Evolutionary conservation across 2,329 filamentous ascomycete genomes (phyloP).

Genomic region (Claviceps fusiformis): DNA sequence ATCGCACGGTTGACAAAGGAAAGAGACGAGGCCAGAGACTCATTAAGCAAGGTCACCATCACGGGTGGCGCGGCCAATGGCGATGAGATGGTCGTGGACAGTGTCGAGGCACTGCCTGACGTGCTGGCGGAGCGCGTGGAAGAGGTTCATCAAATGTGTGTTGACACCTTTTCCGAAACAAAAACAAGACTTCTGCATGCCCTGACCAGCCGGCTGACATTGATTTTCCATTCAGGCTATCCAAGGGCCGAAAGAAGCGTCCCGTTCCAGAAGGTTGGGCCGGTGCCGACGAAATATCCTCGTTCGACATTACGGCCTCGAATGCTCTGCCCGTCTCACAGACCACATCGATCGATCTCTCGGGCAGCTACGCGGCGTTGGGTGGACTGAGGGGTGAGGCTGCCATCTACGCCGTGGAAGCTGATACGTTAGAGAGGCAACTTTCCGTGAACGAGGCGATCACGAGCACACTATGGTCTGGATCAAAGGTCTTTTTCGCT

Average conservation of each 20-base stretch:
- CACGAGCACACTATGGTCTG: conserved; percentile 51
- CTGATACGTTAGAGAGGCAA: conserved; percentile 53
- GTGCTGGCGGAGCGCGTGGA: conserved; percentile 61
- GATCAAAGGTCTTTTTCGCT: conserved; percentile 55
- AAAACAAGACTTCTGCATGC: conserved; percentile 4
- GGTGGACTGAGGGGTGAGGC: conserved; percentile 63
- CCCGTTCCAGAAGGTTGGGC: conserved; percentile 77
- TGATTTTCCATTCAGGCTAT: conserved; percentile 47
- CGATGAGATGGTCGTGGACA: conserved; percentile 88
- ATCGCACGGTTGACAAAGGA: conserved; percentile 86
- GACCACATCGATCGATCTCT: conserved; percentile 34
- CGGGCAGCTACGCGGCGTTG: conserved; percentile 55
- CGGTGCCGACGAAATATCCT: conserved; percentile 53
- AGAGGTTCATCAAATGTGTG: conserved; percentile 65
- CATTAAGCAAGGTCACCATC: conserved; percentile 73
- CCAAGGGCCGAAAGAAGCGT: conserved; percentile 80
- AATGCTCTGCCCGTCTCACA: conserved; percentile 33
- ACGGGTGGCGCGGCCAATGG: conserved; percentile 43
- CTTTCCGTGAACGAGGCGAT: conserved; percentile 55
- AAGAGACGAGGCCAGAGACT: conserved; percentile 81
- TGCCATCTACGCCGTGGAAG: conserved; percentile 60
- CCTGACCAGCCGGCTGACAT: conserved; percentile 4
- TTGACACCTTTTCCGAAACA: conserved; percentile 9
- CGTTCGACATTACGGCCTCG: conserved; percentile 31
- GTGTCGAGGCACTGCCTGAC: conserved; percentile 57